Evolutionary conservation across 164 flowering plant species (phyloP), one percentile per base, ranked within the genome.

Genomic region (Buxus sempervirens): DNA sequence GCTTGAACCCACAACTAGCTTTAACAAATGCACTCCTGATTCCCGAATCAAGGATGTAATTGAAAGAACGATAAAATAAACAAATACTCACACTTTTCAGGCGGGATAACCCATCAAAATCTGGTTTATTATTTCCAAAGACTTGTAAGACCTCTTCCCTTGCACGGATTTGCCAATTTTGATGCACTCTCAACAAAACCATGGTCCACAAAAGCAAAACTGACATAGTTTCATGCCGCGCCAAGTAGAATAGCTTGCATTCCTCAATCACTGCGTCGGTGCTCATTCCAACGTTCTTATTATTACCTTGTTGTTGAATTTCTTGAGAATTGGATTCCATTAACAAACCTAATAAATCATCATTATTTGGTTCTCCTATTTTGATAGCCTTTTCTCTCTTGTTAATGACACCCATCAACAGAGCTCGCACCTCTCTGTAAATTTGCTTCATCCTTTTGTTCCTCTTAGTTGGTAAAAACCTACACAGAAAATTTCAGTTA

Each of bases 201-300:
- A 72, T 65, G 18, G 70, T 54, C 74, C 74, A 72, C 13, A 58
- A 42, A 51, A 72, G 74, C 59, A 54, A 49, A 58, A 22, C 16
- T 15, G 65, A 36, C 0, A 65, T 72, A 6, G 74, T 72, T 25
- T 60, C 65, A 16, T 62, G 71, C 21, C 76, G 72, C 0, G 72
- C 76, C 63, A 73, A 73, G 72, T 67, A 73, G 63, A 73, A 73
- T 45, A 67, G 48, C 38, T 68, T 73, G 63, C 76, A 67, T 62
- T 73, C 76, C 19, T 62, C 76, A 19, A 73, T 67, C 16, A 73
- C 60, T 1, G 67, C 75, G 0, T 72, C 70, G 1, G 60, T 60
- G 25, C 28, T 58, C 63, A 71, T 42, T 9, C 73, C 69, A 10
- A 38, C 22, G 12, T 49, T 71, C 49, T 71, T 64, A 0, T 32